Percentiles rank a stretch among this genome's conserved stretches.
Conservation (phyloP, 1,284 basidiomycete species). For the Ganoderma multipileum region DNA sequence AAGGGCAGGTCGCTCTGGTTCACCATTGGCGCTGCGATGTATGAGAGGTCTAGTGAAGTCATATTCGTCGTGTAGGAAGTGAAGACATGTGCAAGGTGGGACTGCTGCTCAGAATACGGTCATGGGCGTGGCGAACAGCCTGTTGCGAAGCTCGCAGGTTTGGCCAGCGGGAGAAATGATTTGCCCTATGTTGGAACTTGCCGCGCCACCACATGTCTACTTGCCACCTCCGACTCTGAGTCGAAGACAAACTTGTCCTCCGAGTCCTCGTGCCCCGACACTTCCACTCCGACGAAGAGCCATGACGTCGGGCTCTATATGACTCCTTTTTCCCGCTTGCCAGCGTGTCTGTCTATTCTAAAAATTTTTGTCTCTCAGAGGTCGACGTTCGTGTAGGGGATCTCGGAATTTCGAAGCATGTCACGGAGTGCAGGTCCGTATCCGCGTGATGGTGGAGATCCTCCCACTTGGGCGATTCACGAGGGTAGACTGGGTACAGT, state of each 20-base stretch:
- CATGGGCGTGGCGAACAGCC: not conserved
- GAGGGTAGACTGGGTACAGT: not conserved
- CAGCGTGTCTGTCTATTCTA: not conserved
- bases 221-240: not conserved
- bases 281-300: not conserved
- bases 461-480: not conserved
- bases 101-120: not conserved
- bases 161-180: not conserved
- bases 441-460: conserved; percentile 2
- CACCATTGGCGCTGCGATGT: conserved; percentile 67
- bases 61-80: not conserved
- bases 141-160: not conserved
- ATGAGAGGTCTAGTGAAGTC: conserved; percentile 12
- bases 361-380: not conserved
- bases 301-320: not conserved
- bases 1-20: conserved; percentile 79
- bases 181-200: not conserved
- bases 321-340: not conserved
- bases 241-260: not conserved
- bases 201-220: not conserved
- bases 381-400: not conserved
- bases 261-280: not conserved
- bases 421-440: not conserved
- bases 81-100: not conserved
- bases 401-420: not conserved